These are phyloP conservation scores for Papiliotrema laurentii DNA, from an alignment of 1,284 basidiomycete genomes.

Conservation along the genomic window DNA sequence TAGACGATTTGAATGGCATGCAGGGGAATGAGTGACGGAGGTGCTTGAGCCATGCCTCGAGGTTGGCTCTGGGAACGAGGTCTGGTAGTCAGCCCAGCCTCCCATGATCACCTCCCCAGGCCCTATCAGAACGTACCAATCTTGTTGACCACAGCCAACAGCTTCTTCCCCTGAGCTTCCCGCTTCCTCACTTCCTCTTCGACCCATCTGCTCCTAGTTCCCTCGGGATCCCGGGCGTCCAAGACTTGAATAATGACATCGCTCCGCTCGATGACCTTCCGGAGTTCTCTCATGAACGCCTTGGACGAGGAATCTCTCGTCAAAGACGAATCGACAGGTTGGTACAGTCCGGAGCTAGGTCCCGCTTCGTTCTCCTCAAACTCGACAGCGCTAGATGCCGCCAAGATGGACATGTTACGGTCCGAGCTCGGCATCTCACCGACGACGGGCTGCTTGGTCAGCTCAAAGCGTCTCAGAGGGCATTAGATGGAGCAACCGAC, in stretches of 20 bases:
- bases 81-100: slow-evolving; percentile 54
- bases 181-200: slow-evolving; percentile 83
- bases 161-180: slow-evolving; percentile 77
- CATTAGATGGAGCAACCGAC: slow-evolving; percentile 54
- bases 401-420: background rate
- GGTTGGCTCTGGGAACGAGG: slow-evolving; percentile 81
- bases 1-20: slow-evolving; percentile 86
- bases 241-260: slow-evolving; percentile 78
- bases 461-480: slow-evolving; percentile 48
- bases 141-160: slow-evolving; percentile 88
- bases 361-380: slow-evolving; percentile 30
- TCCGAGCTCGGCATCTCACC: background rate
- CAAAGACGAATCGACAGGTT: slow-evolving; percentile 57
- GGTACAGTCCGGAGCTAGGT: slow-evolving; percentile 41
- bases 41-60: slow-evolving; percentile 84
- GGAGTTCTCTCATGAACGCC: slow-evolving; percentile 67
- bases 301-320: slow-evolving; percentile 53
- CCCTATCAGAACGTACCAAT: slow-evolving; percentile 60
- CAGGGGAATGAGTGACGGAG: slow-evolving; percentile 89
- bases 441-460: background rate
- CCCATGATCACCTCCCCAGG: background rate
- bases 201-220: slow-evolving; percentile 76
- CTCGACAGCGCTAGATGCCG: background rate
- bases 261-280: slow-evolving; percentile 88
- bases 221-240: slow-evolving; percentile 88